Percentiles rank a stretch among this genome's conserved stretches.
Evolutionary conservation across 208 protist genomes (phyloP).

Genomic region (Leishmania tarentolae): DNA sequence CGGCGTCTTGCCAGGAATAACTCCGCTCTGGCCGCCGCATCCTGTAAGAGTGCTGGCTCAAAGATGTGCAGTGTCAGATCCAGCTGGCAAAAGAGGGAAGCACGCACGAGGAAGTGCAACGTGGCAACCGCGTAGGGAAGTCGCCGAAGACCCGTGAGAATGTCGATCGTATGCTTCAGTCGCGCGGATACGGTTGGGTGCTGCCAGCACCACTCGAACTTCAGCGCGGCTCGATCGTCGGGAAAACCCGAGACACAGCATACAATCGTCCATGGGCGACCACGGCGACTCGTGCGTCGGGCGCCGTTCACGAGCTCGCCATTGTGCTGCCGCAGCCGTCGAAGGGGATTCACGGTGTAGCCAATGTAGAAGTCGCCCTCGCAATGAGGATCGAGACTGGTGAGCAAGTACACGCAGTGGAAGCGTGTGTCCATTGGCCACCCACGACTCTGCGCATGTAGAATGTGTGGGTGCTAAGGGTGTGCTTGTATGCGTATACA

Average conservation of each 20-base stretch:
- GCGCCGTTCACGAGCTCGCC: slow-evolving; percentile 93
- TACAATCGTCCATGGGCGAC: slow-evolving; percentile 91
- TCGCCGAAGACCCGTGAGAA: slow-evolving; percentile 40
- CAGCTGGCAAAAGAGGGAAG: slow-evolving; percentile 67
- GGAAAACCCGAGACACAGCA: slow-evolving; percentile 93
- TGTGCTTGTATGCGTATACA: slow-evolving; percentile 5
- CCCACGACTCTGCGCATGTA: not conserved
- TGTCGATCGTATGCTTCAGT: slow-evolving; percentile 42
- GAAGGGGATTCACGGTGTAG: slow-evolving; percentile 93
- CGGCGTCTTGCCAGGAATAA: slow-evolving; percentile 10
- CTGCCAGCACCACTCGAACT: slow-evolving; percentile 97
- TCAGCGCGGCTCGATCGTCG: slow-evolving; percentile 87
- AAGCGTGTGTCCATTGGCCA: slow-evolving; percentile 81
- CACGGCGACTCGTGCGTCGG: slow-evolving; percentile 64
- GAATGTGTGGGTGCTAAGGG: not conserved
- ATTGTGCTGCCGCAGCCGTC: slow-evolving; percentile 94
- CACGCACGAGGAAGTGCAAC: slow-evolving; percentile 58
- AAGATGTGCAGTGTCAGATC: slow-evolving; percentile 79
- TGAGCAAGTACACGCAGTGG: slow-evolving; percentile 92
- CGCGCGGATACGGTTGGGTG: slow-evolving; percentile 69
- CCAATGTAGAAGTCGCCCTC: slow-evolving; percentile 90
- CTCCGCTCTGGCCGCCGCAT: slow-evolving; percentile 33
- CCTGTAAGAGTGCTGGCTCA: slow-evolving; percentile 41
- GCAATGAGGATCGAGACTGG: slow-evolving; percentile 68
- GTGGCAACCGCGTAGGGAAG: slow-evolving; percentile 68